These are phyloP conservation scores for Lepidium didymum DNA, from an alignment of 345 rosid genomes.

Conservation along the genomic window DNA sequence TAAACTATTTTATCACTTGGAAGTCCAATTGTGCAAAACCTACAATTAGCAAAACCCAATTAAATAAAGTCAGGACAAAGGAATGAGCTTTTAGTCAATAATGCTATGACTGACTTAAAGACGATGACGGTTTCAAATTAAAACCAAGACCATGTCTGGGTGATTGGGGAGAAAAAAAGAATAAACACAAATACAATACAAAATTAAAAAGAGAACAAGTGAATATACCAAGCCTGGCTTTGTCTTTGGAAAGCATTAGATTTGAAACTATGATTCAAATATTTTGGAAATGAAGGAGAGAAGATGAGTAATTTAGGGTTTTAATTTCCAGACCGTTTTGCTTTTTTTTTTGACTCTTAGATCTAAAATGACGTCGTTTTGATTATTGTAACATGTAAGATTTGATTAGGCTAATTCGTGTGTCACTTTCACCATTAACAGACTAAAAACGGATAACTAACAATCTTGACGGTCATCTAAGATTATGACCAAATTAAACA, in stretches of 20 bases:
- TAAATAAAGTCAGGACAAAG: conserved; percentile 6
- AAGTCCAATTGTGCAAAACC: conserved; percentile 98
- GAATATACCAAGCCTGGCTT: conserved; percentile 94
- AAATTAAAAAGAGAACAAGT: background rate
- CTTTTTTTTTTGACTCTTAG: too few relatives aligned
- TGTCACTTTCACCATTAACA: too few relatives aligned
- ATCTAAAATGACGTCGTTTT: too few relatives aligned
- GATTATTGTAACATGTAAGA: too few relatives aligned
- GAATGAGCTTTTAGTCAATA: background rate
- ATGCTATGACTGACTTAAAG: background rate
- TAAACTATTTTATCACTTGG: conserved; percentile 94
- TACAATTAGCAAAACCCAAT: conserved; percentile 12
- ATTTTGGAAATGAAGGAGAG: too few relatives aligned
- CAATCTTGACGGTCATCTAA: too few relatives aligned
- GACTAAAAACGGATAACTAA: too few relatives aligned
- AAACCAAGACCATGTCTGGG: conserved; percentile 18
- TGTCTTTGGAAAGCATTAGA: conserved; percentile 85
- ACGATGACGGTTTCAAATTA: background rate
- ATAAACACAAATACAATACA: background rate
- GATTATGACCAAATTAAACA: too few relatives aligned
- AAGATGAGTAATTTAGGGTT: too few relatives aligned
- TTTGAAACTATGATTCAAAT: too few relatives aligned
- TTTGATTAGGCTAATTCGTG: too few relatives aligned
- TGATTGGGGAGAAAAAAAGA: background rate
- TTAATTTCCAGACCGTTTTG: too few relatives aligned